Evolutionary conservation across 306 rosid species (phyloP).

Genomic region (Acacia crassicarpa): DNA sequence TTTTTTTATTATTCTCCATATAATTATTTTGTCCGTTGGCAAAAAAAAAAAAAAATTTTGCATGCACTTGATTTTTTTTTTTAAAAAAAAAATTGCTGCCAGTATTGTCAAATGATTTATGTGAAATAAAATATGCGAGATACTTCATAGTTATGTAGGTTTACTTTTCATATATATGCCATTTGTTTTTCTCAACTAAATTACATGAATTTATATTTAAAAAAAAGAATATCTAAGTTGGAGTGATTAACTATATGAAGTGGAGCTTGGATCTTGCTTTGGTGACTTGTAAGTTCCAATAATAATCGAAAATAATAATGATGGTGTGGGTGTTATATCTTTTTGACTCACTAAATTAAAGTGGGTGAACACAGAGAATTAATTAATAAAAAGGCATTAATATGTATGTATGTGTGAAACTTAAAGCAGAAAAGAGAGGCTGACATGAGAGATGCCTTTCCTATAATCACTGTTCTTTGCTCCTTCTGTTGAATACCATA

Average conservation of each 20-base stretch:
- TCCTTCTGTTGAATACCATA: constrained; percentile 33
- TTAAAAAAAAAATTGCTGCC: background rate
- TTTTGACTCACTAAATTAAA: constrained; percentile 41
- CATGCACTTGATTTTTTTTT: too few species aligned
- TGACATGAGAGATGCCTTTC: constrained; percentile 61
- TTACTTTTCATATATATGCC: background rate
- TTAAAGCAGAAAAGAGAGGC: constrained; percentile 57
- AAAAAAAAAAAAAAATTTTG: too few species aligned
- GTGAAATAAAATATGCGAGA: too few species aligned
- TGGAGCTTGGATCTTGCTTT: background rate
- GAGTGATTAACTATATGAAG: background rate
- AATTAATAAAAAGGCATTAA: constrained; percentile 19
- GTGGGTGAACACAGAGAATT: background rate
- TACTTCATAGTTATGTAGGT: too few species aligned
- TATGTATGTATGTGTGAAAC: constrained; percentile 16
- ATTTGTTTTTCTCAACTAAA: too few species aligned
- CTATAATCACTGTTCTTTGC: constrained; percentile 41
- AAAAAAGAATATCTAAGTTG: background rate
- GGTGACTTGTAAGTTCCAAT: background rate
- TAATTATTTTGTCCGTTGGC: too few species aligned
- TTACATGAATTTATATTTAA: background rate
- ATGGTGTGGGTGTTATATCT: constrained; percentile 22
- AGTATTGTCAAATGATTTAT: background rate
- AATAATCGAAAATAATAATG: background rate
- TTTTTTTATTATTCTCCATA: too few species aligned